phyloP scores from a whole-genome alignment of 129 eudicot species.

The Flaveria trinervia region DNA sequence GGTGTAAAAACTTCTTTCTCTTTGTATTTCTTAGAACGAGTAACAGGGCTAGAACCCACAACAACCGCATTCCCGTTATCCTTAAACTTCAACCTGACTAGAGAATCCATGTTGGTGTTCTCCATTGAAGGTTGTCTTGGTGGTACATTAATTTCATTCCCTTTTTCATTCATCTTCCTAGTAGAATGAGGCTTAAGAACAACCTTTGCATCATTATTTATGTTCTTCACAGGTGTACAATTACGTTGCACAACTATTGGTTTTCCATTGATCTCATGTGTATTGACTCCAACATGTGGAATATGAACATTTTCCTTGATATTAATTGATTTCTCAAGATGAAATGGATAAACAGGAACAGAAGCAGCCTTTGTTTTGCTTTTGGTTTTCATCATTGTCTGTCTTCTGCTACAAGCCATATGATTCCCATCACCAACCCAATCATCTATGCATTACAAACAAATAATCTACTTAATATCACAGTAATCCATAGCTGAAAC shows the following conservation, averaged over 20 bases:
- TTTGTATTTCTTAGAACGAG: slow-evolving; percentile 14
- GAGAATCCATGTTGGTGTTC: too few species aligned
- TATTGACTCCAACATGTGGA: too few species aligned
- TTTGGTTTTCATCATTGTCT: slow-evolving; percentile 23
- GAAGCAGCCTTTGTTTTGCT: slow-evolving; percentile 22
- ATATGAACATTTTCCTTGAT: not conserved
- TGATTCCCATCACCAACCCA: slow-evolving; percentile 24
- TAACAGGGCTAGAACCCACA: not conserved
- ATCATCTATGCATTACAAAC: slow-evolving; percentile 29
- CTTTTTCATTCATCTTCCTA: too few species aligned
- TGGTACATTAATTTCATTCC: too few species aligned
- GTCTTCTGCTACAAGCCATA: slow-evolving; percentile 25
- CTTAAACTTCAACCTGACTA: slow-evolving; percentile 9
- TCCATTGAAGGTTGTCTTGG: too few species aligned
- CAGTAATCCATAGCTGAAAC: not conserved
- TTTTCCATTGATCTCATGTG: too few species aligned
- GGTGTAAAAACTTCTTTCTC: not conserved
- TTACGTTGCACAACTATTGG: too few species aligned
- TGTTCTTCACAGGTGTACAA: too few species aligned
- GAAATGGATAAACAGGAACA: slow-evolving; percentile 12
- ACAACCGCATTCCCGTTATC: slow-evolving; percentile 21
- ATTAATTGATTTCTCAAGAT: slow-evolving; percentile 17
- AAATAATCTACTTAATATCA: not conserved
- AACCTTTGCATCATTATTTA: too few species aligned
- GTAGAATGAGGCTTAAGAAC: too few species aligned